Percentiles rank a stretch among this genome's conserved stretches.
Evolutionary conservation across 176 grass and related monocot species (phyloP).

Genomic region (Otatea glauca): DNA sequence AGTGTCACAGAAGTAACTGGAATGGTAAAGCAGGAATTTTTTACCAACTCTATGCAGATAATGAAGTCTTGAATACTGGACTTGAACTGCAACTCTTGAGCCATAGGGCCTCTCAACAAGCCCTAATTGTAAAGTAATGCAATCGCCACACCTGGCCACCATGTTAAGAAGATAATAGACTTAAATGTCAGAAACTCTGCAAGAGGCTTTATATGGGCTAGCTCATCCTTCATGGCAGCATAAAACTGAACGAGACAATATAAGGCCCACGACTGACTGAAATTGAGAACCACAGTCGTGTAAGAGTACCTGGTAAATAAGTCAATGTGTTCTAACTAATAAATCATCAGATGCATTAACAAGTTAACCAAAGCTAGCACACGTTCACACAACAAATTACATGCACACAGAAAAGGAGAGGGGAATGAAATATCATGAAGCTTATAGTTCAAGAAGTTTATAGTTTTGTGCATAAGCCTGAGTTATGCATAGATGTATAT

Average conservation of each 20-base stretch:
- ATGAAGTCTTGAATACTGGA: conserved; percentile 97
- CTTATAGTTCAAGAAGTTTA: not conserved
- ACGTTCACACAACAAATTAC: not conserved
- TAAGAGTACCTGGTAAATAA: conserved; percentile 83
- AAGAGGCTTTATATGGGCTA: conserved; percentile 93
- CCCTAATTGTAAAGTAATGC: conserved; percentile 84
- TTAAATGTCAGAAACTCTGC: conserved; percentile 95
- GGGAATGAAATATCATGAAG: not conserved
- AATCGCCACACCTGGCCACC: conserved; percentile 95
- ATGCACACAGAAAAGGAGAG: not conserved
- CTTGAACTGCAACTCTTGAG: conserved; percentile 86
- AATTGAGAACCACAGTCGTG: conserved; percentile 87
- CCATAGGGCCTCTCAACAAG: conserved; percentile 73
- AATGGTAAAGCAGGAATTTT: conserved; percentile 30
- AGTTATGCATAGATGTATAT: not conserved
- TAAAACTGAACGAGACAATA: conserved; percentile 96
- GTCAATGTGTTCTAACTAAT: conserved; percentile 4
- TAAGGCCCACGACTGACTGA: conserved; percentile 96
- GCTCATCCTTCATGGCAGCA: conserved; percentile 86
- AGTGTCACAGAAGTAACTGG: not conserved
- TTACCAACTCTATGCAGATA: conserved; percentile 91
- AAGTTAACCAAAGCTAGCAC: not conserved
- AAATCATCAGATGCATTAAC: conserved; percentile 16
- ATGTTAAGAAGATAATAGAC: conserved; percentile 97
- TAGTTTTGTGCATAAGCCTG: not conserved